phyloP scores from a whole-genome alignment of 2,329 filamentous ascomycete genomes.

The Colletotrichum musae region DNA sequence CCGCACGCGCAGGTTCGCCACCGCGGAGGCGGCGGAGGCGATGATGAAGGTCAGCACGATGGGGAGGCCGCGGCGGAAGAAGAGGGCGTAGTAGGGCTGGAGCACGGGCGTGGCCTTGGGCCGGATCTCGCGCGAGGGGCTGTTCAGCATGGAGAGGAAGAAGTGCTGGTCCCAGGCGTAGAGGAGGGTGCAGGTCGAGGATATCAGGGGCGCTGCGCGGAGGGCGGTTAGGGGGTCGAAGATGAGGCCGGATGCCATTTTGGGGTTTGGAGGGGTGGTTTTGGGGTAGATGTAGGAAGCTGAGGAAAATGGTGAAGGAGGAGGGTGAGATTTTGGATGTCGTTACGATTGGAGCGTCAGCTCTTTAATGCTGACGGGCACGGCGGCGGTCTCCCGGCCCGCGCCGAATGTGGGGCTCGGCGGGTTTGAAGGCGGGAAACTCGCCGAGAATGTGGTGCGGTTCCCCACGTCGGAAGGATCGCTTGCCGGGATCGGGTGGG shows the following conservation, averaged over 20 bases:
- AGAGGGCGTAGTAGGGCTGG: conserved; percentile 46
- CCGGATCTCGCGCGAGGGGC: conserved; percentile 10
- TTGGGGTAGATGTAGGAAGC: no score
- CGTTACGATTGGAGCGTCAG: neutral
- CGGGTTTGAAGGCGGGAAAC: neutral
- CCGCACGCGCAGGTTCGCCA: neutral
- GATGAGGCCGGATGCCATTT: conserved; percentile 42
- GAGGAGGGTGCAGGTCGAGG: conserved; percentile 47
- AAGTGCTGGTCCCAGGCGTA: conserved; percentile 46
- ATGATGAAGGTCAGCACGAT: conserved; percentile 14
- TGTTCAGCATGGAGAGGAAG: conserved; percentile 39
- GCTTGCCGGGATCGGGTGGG: no score
- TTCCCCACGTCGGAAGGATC: no score
- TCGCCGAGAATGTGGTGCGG: neutral
- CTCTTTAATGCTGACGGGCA: neutral
- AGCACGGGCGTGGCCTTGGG: conserved; percentile 41
- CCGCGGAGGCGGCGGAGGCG: neutral
- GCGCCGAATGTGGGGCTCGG: neutral
- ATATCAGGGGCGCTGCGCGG: conserved; percentile 49
- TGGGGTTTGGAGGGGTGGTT: no score
- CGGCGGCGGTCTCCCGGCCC: no score
- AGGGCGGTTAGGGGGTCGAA: conserved; percentile 44
- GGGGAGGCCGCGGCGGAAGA: conserved; percentile 44
- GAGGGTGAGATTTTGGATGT: neutral
- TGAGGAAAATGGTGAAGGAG: neutral